Base-by-base conservation (phyloP, 2,329 filamentous ascomycete genomes). In the Xylaria sp. region DNA sequence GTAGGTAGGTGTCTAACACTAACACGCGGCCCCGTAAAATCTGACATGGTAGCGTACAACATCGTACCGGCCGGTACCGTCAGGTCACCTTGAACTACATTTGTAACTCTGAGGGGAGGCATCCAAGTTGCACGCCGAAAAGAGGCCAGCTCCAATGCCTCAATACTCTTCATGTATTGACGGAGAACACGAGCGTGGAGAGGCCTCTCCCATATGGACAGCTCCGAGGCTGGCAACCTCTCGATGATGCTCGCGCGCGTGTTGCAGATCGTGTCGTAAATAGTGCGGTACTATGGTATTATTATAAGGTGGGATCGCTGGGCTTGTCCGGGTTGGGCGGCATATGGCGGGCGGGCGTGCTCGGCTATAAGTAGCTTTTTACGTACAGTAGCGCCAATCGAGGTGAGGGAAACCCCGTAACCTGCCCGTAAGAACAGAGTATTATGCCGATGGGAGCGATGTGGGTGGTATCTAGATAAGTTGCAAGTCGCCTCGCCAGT, bases 231-330 rank as follows among this genome's bases (percentile, higher is more conserved):
- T 68, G 57, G 43, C 43, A 18, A 23, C n/a, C 34, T 48, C 25
- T 43, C 23, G 45, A 63, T 34, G 36, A 39, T 39, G 36, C 13
- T n/a, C n/a, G 43, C 43, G 9, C 52, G 34, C 55, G 59, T 28
- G 25, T 57, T 63, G 65, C 61, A 43, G 65, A 68, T 65, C 65
- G 20, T 50, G 58, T 60, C 32, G 65, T 65, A 56, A 58, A 65
- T 59, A 64, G 56, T 45, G 46, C 53, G 45, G 25, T 60, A 50
- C 61, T 20, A 60, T 52, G 45, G 25, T 60, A 50, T 65, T 20
- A 60, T 52, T 57, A 69, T 53, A 53, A 61, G 58, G 66, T 68
- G 58, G 56, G 56, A 63, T 63, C 20, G 61, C 15, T 52, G 13
- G 48, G 13, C 30, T 60, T 46, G 56, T 28, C 45, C 57, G 55